Conservation (phyloP, 768 basidiomycete species). For the Terana coerulea region DNA sequence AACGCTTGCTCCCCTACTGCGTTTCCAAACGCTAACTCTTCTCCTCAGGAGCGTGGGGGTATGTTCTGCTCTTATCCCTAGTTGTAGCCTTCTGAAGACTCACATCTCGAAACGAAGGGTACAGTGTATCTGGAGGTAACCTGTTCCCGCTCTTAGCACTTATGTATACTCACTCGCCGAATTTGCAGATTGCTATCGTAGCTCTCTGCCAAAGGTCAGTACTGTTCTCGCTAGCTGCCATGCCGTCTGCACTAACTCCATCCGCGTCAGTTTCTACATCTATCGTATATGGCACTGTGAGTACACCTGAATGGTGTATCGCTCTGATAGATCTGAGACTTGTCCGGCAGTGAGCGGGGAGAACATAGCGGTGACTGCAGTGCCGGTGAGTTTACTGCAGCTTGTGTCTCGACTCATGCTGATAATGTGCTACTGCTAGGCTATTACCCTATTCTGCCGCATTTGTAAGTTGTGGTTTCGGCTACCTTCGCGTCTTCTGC, state of each 20-base stretch:
- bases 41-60: not conserved
- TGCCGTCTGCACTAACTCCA: not conserved
- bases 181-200: not conserved
- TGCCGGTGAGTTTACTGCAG: not conserved
- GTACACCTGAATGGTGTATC: not conserved
- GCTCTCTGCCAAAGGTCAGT: constrained; percentile 1
- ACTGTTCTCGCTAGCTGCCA: not conserved
- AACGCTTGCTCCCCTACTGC: too few relatives aligned
- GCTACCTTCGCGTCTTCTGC: not conserved
- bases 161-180: not conserved
- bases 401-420: not conserved
- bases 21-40: too few relatives aligned
- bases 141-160: not conserved
- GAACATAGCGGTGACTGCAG: not conserved
- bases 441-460: not conserved
- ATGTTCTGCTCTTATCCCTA: not conserved
- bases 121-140: constrained; percentile 1
- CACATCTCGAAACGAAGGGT: not conserved
- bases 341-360: not conserved
- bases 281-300: constrained; percentile 7
- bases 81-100: not conserved
- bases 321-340: not conserved
- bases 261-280: constrained; percentile 2
- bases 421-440: not conserved
- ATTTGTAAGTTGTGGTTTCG: constrained; percentile 1